Evolutionary conservation across 176 grass and related monocot species (phyloP).

Genomic region (Puya raimondii): DNA sequence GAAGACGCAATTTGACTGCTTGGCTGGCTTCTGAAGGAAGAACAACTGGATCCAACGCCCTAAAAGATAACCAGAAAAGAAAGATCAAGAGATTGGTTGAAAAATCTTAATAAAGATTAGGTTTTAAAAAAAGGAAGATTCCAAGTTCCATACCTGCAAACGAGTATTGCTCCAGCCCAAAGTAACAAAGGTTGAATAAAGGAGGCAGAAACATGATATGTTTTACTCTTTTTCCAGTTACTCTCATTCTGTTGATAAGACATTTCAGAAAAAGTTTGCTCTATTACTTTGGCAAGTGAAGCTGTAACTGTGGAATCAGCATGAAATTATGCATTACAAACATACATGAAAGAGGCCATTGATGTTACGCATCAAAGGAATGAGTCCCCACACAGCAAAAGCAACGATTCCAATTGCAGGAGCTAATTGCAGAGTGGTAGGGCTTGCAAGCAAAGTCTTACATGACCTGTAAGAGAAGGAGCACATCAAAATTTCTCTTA

Average conservation of each 20-base stretch:
- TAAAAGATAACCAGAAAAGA: constrained; percentile 21
- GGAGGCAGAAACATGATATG: constrained; percentile 68
- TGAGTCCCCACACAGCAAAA: constrained; percentile 78
- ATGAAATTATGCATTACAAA: constrained; percentile 11
- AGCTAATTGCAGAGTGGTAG: constrained; percentile 49
- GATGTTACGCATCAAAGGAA: constrained; percentile 62
- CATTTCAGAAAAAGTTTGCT: constrained; percentile 26
- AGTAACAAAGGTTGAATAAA: constrained; percentile 95
- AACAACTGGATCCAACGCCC: constrained; percentile 71
- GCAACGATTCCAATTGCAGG: constrained; percentile 77
- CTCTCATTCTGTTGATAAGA: constrained; percentile 45
- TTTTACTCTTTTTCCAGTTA: constrained; percentile 91
- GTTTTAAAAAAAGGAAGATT: constrained; percentile 12
- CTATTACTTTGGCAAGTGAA: constrained; percentile 6
- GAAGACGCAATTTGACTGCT: constrained; percentile 73
- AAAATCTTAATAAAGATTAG: constrained; percentile 6
- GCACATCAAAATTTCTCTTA: constrained; percentile 17
- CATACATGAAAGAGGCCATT: constrained; percentile 77
- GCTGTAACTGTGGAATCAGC: background rate
- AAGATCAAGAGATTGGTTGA: constrained; percentile 20
- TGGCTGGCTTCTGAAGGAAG: constrained; percentile 67
- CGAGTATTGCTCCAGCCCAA: constrained; percentile 71
- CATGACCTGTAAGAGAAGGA: constrained; percentile 48
- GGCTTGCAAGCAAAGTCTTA: constrained; percentile 46
- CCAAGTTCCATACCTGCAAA: constrained; percentile 63